Percentiles rank a stretch among this genome's conserved stretches.
phyloP scores from a whole-genome alignment of 805 yeast species.

The Starmerella sp. region DNA sequence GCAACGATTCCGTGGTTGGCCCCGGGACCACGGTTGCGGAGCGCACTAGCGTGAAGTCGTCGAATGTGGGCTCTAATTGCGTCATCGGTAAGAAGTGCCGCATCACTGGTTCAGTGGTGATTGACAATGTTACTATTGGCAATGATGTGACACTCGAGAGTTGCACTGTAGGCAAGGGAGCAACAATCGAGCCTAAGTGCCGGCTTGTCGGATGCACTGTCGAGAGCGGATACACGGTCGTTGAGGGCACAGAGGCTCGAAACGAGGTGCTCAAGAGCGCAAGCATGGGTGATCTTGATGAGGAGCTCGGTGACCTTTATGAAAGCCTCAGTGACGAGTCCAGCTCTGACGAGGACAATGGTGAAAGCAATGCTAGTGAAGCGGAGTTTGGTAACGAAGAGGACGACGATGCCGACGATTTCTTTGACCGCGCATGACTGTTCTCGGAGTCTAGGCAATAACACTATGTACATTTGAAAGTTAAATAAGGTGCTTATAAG shows the following conservation, averaged over 20 bases:
- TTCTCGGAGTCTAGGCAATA: not conserved
- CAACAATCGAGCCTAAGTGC: constrained; percentile 50
- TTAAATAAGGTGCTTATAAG: too few species aligned
- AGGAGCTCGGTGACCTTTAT: constrained; percentile 29
- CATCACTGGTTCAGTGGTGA: constrained; percentile 71
- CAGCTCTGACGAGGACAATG: constrained; percentile 23
- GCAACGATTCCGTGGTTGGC: constrained; percentile 78
- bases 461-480: too few species aligned
- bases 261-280: constrained; percentile 23
- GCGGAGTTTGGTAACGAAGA: constrained; percentile 34
- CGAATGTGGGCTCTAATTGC: constrained; percentile 68
- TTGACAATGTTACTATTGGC: constrained; percentile 59
- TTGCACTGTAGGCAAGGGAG: constrained; percentile 68
- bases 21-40: constrained; percentile 59
- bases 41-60: constrained; percentile 72
- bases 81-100: constrained; percentile 76
- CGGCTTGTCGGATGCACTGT: constrained; percentile 72
- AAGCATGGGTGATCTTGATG: constrained; percentile 22
- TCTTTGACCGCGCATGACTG: constrained; percentile 40
- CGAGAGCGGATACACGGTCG: constrained; percentile 66
- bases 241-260: constrained; percentile 34
- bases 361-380: constrained; percentile 36
- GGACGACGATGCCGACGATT: constrained; percentile 40
- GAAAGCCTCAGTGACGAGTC: constrained; percentile 27
- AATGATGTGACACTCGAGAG: constrained; percentile 70